Conservation (phyloP, 2,329 filamentous ascomycete genomes). For the Cercospora brassicicola region DNA sequence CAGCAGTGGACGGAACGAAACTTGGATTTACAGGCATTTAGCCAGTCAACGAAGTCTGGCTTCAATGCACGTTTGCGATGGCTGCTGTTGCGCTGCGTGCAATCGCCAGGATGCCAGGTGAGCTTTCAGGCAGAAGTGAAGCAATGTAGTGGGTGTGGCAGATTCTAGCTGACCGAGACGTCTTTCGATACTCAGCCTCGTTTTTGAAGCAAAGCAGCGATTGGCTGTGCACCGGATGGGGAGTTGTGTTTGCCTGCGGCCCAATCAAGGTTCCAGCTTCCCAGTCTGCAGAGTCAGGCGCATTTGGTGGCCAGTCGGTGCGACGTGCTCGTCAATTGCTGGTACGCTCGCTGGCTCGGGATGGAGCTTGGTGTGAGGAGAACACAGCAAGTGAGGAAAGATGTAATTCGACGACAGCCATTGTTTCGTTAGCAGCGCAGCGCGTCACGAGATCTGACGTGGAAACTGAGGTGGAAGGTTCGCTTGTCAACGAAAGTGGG, state of each 20-base stretch:
- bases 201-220: constrained; percentile 5
- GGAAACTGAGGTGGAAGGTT: background rate
- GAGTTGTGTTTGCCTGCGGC: constrained; percentile 15
- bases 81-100: background rate
- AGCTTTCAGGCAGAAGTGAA: background rate
- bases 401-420: background rate
- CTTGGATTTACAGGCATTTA: constrained; percentile 10
- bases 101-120: constrained; percentile 6
- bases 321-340: background rate
- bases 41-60: background rate
- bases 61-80: background rate
- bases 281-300: constrained; percentile 6
- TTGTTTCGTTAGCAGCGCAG: background rate
- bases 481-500: background rate
- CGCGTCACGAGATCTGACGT: constrained; percentile 8
- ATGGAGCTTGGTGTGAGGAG: background rate
- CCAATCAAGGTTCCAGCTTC: constrained; percentile 9
- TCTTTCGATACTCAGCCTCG: constrained; percentile 11
- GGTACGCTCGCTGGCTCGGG: background rate
- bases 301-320: background rate
- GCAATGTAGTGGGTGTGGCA: background rate
- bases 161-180: background rate
- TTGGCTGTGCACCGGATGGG: constrained; percentile 8
- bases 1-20: constrained; percentile 6
- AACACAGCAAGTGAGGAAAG: background rate